Percentiles rank a stretch among this genome's conserved stretches.
Evolutionary conservation across 1,284 basidiomycete species (phyloP).

Genomic region (Mrakiaceae sp.): DNA sequence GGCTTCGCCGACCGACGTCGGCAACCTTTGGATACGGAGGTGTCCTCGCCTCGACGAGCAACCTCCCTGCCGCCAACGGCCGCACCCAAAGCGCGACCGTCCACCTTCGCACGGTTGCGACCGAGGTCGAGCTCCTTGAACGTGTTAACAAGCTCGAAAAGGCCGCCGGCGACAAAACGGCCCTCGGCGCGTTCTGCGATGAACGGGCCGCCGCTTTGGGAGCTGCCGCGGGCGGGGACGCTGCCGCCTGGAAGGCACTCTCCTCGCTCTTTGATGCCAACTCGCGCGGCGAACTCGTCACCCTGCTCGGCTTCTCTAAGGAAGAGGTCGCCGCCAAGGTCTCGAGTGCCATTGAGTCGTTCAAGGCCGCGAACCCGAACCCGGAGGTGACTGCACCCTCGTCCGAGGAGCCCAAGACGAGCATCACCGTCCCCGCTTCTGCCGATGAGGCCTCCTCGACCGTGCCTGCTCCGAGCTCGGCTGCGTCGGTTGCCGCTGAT

Average conservation of each 20-base stretch:
- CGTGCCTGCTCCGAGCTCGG: constrained; percentile 25
- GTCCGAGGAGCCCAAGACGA: constrained; percentile 23
- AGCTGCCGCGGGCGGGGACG: constrained; percentile 31
- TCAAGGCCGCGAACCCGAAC: constrained; percentile 42
- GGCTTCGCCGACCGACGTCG: constrained; percentile 76
- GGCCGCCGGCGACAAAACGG: constrained; percentile 48
- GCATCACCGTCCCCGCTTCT: constrained; percentile 6
- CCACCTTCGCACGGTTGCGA: constrained; percentile 63
- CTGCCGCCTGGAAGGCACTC: constrained; percentile 78
- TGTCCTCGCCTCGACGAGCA: constrained; percentile 65
- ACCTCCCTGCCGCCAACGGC: constrained; percentile 57
- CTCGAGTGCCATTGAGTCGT: constrained; percentile 63
- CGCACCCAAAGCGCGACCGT: constrained; percentile 67
- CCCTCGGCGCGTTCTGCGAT: constrained; percentile 57
- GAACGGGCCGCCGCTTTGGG: constrained; percentile 40
- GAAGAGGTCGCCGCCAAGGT: constrained; percentile 70
- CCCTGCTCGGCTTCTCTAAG: constrained; percentile 86
- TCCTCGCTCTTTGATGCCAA: constrained; percentile 79
- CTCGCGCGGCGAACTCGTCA: constrained; percentile 80
- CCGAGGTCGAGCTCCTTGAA: constrained; percentile 64
- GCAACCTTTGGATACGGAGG: constrained; percentile 90
- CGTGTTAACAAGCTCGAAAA: constrained; percentile 61
- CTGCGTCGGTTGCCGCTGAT: constrained; percentile 21
- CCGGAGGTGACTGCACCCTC: constrained; percentile 22
- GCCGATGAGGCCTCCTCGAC: constrained; percentile 17